Base-by-base conservation (phyloP, 768 basidiomycete species). In the Termitomyces titanicus region DNA sequence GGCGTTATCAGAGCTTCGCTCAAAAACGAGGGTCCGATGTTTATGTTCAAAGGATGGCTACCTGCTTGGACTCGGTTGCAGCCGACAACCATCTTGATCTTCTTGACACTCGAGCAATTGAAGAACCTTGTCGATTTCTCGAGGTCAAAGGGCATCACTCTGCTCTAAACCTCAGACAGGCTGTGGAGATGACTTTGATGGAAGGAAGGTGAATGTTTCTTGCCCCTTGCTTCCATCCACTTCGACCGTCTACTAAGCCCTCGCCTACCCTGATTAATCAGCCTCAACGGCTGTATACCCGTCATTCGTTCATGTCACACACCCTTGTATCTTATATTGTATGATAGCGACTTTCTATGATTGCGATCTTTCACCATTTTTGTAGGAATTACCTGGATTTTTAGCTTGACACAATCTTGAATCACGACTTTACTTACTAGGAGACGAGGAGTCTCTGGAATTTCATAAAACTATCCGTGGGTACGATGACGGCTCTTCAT, bases 31-130 rank as follows among this genome's bases (percentile, higher is more conserved):
- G 92, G 92, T 13, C 68, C 89, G 3, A 88, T 87, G 82, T 94
- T 93, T 79, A 89, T 94, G 87, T 92, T 94, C 77, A 92, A 91
- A 68, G 92, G 92, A 58, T 94, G 92, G 92, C 70, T 93, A 9
- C 92, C 92, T 0, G 89, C 91, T 11, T 94, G 90, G 90, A 81
- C 82, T 49, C 79, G 92, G 68, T 78, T 94, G 37, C 89, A 93
- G 65, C 92, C 91, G 0, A 93, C 90, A 40, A 94, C 92, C 3
- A 90, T 94, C 59, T 77, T 94, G 37, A 93, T 92, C 66, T 94
- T 92, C 76, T 68, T 93, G 59, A 91, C 88, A 7, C 76, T 93
- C 37, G 91, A 93, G 64, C 89, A 92, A 69, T 68, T 92, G 60
- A 92, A 84, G 80, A 85, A 84, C 51, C 63, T 74, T 3, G 86